A percentile compares a stretch with the other conserved stretches of the same genome.
Conservation (phyloP, 2,329 filamentous ascomycete genomes). For the Claviceps quebecensis region DNA sequence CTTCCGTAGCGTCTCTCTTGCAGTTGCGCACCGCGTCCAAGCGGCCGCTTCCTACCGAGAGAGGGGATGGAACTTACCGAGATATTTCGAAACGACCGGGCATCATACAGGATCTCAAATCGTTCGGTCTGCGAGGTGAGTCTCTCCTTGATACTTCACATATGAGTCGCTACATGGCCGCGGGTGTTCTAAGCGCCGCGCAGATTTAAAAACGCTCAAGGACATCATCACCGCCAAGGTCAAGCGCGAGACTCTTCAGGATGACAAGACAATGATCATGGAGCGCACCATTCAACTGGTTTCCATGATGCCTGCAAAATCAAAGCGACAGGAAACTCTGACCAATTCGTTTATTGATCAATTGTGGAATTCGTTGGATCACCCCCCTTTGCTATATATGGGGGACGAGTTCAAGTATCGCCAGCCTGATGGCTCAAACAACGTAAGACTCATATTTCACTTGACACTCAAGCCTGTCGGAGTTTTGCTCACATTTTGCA, state of each 20-base stretch:
- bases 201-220: constrained; percentile 49
- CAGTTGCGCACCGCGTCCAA: constrained; percentile 32
- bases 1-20: constrained; percentile 13
- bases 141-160: background rate
- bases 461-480: constrained; percentile 17
- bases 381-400: constrained; percentile 54
- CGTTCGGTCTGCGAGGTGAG: constrained; percentile 34
- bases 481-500: constrained; percentile 12
- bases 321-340: constrained; percentile 45
- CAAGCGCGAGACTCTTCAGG: constrained; percentile 45
- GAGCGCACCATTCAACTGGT: constrained; percentile 60
- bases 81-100: constrained; percentile 32
- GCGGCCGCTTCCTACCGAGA: constrained; percentile 48
- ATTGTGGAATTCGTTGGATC: constrained; percentile 58
- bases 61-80: constrained; percentile 47
- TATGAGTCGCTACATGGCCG: background rate
- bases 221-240: constrained; percentile 47
- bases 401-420: constrained; percentile 52
- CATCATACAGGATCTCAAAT: constrained; percentile 41
- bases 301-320: constrained; percentile 46
- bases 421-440: constrained; percentile 55
- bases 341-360: constrained; percentile 55
- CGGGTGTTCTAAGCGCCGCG: background rate
- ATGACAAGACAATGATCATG: constrained; percentile 70
- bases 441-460: constrained; percentile 24